Conservation (phyloP, 768 basidiomycete species). For the Melanogaster broomeanus region DNA sequence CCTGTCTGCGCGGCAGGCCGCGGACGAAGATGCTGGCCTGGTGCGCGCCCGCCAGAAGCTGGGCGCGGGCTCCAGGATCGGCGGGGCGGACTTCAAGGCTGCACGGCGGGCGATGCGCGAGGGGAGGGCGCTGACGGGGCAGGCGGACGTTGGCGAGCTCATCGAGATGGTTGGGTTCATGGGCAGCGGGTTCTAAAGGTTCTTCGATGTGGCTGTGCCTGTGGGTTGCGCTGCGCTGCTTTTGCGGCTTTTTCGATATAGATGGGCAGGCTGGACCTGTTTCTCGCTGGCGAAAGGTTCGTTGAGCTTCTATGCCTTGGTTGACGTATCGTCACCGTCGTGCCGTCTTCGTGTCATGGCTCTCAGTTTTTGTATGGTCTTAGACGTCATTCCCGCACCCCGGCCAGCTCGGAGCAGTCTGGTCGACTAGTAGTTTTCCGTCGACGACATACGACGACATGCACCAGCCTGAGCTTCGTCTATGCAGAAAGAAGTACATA, state of each 20-base stretch:
- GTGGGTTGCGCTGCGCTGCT: background rate
- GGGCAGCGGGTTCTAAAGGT: background rate
- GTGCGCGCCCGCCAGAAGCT: conserved; percentile 21
- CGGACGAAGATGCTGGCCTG: conserved; percentile 16
- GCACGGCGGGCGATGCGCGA: conserved; percentile 29
- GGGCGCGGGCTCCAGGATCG: conserved; percentile 25
- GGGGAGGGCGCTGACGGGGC: conserved; percentile 4
- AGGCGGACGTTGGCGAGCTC: conserved; percentile 17
- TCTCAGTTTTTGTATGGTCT: background rate
- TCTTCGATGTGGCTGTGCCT: background rate
- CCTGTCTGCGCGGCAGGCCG: background rate
- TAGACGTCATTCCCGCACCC: no score
- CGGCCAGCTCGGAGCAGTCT: no score
- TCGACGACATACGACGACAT: no score
- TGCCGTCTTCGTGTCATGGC: background rate
- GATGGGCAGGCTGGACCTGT: background rate
- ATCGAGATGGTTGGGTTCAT: conserved; percentile 34
- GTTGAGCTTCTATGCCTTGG: no score
- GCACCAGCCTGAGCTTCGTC: no score
- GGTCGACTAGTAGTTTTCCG: no score
- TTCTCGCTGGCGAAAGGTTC: no score
- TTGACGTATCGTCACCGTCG: background rate
- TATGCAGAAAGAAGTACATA: no score
- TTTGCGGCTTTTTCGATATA: background rate
- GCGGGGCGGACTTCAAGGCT: conserved; percentile 31